Evolutionary conservation across 768 basidiomycete species (phyloP), one percentile per base, ranked within the genome.

Genomic region (Mycena galopus): DNA sequence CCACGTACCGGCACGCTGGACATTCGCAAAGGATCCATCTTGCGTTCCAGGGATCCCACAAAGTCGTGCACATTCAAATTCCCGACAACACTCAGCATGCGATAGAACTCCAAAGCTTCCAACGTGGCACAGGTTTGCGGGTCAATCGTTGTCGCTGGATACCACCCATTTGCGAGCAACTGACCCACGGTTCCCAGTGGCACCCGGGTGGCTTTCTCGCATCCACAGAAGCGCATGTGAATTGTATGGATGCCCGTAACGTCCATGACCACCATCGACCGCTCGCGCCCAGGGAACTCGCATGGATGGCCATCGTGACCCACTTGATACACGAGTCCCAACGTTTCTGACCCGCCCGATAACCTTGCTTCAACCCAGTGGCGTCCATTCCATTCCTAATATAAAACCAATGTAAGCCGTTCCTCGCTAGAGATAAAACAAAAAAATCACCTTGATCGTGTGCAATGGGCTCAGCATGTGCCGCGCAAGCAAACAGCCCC

Each of bases 201-300:
- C 6, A 16, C 12, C 4, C 39, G 14, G 4, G 4, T 3, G 17
- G 6, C 16, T 11, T 37, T 37, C 1, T 61, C 25, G 47, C 74
- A 75, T 1, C 14, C 56, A 50, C 74, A 75, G 27, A 32, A 69
- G 0, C 21, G 60, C 17, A 47, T 7, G 16, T 39, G n/a, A 3
- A 75, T 7, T 0, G n/a, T 44, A 29, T 69, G 64, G 37, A 75
- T 55, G 10, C 64, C 68, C 0, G 33, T 51, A 16, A 33, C 7
- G 37, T 75, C 64, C 11, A 75, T 51, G 14, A 75, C 68, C 7
- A 67, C 66, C 65, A 75, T 69, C n/a, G n/a, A n/a, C n/a, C n/a
- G n/a, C n/a, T n/a, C n/a, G n/a, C n/a, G n/a, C n/a, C n/a, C n/a
- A n/a, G n/a, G n/a, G n/a, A n/a, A n/a, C n/a, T n/a, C n/a, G n/a